phyloP scores from a whole-genome alignment of 176 grass and related monocot species.

The Avena insularis region DNA sequence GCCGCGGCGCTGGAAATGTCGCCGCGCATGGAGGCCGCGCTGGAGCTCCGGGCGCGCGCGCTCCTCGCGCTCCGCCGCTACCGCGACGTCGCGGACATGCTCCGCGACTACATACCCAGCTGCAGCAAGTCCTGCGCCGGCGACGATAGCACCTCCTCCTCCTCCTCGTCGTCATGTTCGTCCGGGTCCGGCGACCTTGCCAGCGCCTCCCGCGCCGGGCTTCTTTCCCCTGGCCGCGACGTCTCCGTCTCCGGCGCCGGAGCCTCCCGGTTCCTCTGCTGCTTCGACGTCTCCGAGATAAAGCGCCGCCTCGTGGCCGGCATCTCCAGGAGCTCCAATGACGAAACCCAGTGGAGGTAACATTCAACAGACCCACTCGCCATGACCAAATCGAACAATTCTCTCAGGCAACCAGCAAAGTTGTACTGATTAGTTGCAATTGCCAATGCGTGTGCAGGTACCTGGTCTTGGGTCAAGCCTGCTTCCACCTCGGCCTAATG shows the following conservation, averaged over 20 bases:
- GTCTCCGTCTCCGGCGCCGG: slow-evolving; percentile 38
- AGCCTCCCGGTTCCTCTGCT: slow-evolving; percentile 57
- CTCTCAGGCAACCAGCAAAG: too few species aligned
- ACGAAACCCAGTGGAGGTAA: slow-evolving; percentile 81
- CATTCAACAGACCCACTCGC: not conserved
- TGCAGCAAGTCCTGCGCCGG: slow-evolving; percentile 47
- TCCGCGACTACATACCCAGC: slow-evolving; percentile 88
- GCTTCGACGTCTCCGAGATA: slow-evolving; percentile 71
- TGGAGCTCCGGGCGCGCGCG: slow-evolving; percentile 75
- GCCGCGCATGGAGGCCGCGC: slow-evolving; percentile 71
- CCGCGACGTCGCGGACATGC: slow-evolving; percentile 88
- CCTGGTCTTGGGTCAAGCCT: slow-evolving; percentile 81
- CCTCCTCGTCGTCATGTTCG: slow-evolving; percentile 17
- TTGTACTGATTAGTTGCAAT: not conserved
- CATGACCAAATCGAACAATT: not conserved
- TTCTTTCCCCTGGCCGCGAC: slow-evolving; percentile 62
- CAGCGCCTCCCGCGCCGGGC: slow-evolving; percentile 42
- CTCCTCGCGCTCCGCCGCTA: slow-evolving; percentile 79
- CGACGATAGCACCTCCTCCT: slow-evolving; percentile 25
- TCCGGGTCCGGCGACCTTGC: slow-evolving; percentile 51
- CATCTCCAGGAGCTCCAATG: slow-evolving; percentile 43
- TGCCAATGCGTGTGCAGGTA: slow-evolving; percentile 50
- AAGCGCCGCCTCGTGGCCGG: slow-evolving; percentile 74
- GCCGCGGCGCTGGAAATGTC: slow-evolving; percentile 62
- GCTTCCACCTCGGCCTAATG: slow-evolving; percentile 90